Percentiles rank a stretch among this genome's conserved stretches.
Evolutionary conservation across 225 moss, liverwort and hornwort genomes (phyloP).

Genomic region (Bryum argenteum): DNA sequence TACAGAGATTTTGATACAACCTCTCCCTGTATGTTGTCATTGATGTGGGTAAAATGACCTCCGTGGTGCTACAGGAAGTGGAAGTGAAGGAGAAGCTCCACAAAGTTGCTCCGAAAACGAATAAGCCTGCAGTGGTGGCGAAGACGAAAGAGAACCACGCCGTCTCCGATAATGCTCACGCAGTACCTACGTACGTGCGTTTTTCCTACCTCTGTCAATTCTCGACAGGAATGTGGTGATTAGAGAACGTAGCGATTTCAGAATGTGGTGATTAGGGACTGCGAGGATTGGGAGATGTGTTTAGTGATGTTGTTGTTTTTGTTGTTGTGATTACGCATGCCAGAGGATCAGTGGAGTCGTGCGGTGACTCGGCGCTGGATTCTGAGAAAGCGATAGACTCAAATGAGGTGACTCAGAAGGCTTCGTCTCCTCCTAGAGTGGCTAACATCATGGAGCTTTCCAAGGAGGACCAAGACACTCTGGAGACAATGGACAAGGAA

Average conservation of each 20-base stretch:
- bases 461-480: constrained; percentile 47
- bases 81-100: constrained; percentile 23
- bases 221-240: neutral
- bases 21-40: constrained; percentile 1
- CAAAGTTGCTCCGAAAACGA: constrained; percentile 12
- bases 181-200: constrained; percentile 11
- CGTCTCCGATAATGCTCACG: constrained; percentile 6
- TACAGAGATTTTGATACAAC: neutral
- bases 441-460: constrained; percentile 13
- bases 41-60: neutral
- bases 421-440: constrained; percentile 9
- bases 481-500: constrained; percentile 35
- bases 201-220: neutral
- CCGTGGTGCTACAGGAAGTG: constrained; percentile 23
- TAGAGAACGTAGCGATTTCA: no score
- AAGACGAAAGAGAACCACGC: constrained; percentile 20
- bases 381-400: constrained; percentile 8
- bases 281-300: no score
- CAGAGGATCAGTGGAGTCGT: constrained; percentile 7
- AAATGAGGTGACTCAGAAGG: neutral
- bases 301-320: neutral
- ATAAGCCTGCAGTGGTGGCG: constrained; percentile 10
- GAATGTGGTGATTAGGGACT: no score
- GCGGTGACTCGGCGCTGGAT: constrained; percentile 12
- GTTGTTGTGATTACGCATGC: constrained; percentile 2